Evolutionary conservation across 352 stramenopile genomes (phyloP).

Genomic region (Globisporangium alternatum): DNA sequence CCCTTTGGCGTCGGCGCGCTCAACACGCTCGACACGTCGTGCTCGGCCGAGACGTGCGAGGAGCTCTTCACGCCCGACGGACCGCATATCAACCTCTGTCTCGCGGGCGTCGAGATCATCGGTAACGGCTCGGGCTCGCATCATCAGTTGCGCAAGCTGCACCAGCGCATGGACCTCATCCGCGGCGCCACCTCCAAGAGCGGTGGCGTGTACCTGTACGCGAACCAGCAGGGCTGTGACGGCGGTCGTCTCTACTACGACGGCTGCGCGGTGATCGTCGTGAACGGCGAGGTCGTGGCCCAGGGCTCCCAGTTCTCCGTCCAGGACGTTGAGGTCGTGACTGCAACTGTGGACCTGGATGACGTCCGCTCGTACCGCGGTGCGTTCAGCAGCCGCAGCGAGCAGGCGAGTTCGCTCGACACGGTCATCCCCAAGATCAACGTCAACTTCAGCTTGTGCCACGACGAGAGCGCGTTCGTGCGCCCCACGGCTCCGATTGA

Average conservation of each 20-base stretch:
- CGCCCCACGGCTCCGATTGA: constrained; percentile 51
- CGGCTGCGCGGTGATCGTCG: constrained; percentile 96
- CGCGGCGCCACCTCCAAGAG: constrained; percentile 91
- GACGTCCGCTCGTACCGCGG: constrained; percentile 96
- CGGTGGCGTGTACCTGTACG: constrained; percentile 98
- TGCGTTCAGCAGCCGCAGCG: constrained; percentile 90
- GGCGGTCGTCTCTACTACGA: constrained; percentile 97
- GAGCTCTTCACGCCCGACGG: constrained; percentile 97
- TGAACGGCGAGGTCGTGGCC: constrained; percentile 95
- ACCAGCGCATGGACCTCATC: constrained; percentile 92
- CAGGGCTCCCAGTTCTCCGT: constrained; percentile 97
- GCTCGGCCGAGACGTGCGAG: constrained; percentile 96
- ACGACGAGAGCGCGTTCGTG: constrained; percentile 43
- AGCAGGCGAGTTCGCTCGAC: constrained; percentile 89
- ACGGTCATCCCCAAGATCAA: constrained; percentile 67
- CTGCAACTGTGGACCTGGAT: constrained; percentile 97
- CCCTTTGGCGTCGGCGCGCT: constrained; percentile 84
- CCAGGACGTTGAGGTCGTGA: constrained; percentile 95
- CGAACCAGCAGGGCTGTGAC: constrained; percentile 97
- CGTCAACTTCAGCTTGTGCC: constrained; percentile 76
- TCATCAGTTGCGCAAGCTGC: constrained; percentile 95
- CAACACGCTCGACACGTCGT: constrained; percentile 83
- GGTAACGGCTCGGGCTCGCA: constrained; percentile 97
- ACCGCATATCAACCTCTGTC: constrained; percentile 93
- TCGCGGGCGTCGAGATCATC: constrained; percentile 97